Conservation (phyloP, 306 rosid species). For the Acacia acuminata region DNA sequence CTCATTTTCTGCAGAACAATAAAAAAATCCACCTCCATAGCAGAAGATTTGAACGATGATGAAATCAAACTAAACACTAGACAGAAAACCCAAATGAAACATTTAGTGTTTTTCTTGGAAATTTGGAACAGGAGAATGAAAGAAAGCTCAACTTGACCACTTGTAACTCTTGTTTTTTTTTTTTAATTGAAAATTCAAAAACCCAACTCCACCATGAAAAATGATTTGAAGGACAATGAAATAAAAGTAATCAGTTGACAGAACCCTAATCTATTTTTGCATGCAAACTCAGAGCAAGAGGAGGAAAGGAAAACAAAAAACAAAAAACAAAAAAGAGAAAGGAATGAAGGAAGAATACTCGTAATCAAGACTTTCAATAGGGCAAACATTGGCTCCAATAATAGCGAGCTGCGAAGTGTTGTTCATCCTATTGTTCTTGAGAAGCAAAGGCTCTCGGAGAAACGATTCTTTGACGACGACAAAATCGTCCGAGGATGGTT, state of each 20-base stretch:
- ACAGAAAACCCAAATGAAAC: neutral
- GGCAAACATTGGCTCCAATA: slow-evolving; percentile 69
- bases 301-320: too few relatives aligned
- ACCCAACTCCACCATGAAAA: neutral
- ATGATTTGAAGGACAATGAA: neutral
- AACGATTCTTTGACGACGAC: slow-evolving; percentile 10
- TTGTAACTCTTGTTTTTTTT: neutral
- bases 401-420: slow-evolving; percentile 76
- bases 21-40: neutral
- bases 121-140: neutral
- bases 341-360: slow-evolving; percentile 36
- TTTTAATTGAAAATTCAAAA: neutral
- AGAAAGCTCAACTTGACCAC: neutral
- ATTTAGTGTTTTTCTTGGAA: neutral
- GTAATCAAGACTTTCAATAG: slow-evolving; percentile 85
- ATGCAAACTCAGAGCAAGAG: neutral
- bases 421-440: slow-evolving; percentile 43
- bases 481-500: neutral
- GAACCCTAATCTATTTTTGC: neutral
- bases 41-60: neutral
- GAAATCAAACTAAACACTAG: neutral
- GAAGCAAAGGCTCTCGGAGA: slow-evolving; percentile 49
- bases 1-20: neutral
- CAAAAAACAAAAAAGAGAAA: neutral
- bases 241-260: neutral